Base-by-base conservation (phyloP, 208 protist genomes). In the Wallacemonas sp. region DNA sequence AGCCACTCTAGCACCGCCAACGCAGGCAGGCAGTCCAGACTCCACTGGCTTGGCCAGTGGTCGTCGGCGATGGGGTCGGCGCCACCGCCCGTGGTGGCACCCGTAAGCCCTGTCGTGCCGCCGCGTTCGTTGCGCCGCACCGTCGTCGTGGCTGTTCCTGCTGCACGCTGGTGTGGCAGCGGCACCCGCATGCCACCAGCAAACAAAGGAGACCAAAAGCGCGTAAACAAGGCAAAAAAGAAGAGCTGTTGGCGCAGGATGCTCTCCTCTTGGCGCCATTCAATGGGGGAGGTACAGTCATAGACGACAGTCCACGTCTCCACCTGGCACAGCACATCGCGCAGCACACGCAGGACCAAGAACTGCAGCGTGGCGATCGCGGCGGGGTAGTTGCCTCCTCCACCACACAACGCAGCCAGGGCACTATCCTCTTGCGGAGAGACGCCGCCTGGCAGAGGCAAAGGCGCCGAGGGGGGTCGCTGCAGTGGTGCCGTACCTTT, bases 131-230 rank as follows among this genome's bases (percentile, higher is more conserved):
- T 14, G 36, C 9, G 36, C 6, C 14, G 6, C 9, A 6, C 36
- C 9, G 36, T 41, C 9, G 9, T 6, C 36, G 36, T 41, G 36
- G 36, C 36, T 6, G 36, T 6, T 41, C 36, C 36, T 41, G 36
- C 9, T 41, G 36, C 44, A 9, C 17, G 58, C 63, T 31, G 65
- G 78, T 1, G 68, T 33, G 36, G 19, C n/a, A 28, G 36, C 8
- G 9, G n/a, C 14, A n/a, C 26, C 28, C 41, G 41, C 65, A 38
- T 17, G 27, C 76, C 79, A 21, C 79, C 84, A 15, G 78, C 79
- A 66, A 95, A 95, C 15, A 95, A 72, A 24, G 90, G 90, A 2
- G 82, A 72, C 86, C 90, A 95, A 3, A 95, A 62, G 34, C 77
- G 79, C 15, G 80, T 30, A 49, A 93, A 90, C 19, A 90, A 46